Base-by-base conservation (phyloP, 1,284 basidiomycete species). In the Sporisorium exsertum region DNA sequence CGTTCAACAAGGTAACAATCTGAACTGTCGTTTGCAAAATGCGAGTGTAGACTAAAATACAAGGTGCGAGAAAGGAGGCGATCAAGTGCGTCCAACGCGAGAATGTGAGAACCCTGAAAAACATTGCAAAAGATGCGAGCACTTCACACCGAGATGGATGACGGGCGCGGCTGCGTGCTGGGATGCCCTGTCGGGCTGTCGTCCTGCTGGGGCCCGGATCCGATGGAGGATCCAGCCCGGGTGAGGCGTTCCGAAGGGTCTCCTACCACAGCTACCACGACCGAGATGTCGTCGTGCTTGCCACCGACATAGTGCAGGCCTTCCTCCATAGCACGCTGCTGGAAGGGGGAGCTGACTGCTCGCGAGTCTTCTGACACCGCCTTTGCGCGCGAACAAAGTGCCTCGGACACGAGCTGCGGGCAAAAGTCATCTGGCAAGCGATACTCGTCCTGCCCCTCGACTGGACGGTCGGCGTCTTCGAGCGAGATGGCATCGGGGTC, bases 261-360 rank as follows among this genome's bases (percentile, higher is more conserved):
- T 3, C 85, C 85, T 24, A 87, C 85, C 3, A 87, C 84, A 7
- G 86, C 86, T 8, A 86, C 85, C 20, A 87, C 63, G 24, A 87
- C 86, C 24, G 86, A 86, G 42, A 87, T 86, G 63, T 87, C 87
- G 64, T 87, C 87, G 65, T 84, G 82, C 74, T 87, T 87, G 15
- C 87, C 87, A 15, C 87, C 87, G 10, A 83, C 83, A 55, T 84
- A 85, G 58, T 82, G 77, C 42, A 85, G 63, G 59, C 89, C 89
- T 72, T 89, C 88, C 68, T 89, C 88, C 56, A 88, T 88, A 9
- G 89, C 89, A 53, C 87, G 84, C 60, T 87, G 87, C 85, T 88
- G 88, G 79, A 89, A 89, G 3, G 89, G 89, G 8, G 87, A 87
- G 9, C 86, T 86, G 33, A 87, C 82, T 1, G 87, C 87, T n/a